Evolutionary conservation across 495 filamentous ascomycete genomes (phyloP).

Genomic region (Podospora didyma): DNA sequence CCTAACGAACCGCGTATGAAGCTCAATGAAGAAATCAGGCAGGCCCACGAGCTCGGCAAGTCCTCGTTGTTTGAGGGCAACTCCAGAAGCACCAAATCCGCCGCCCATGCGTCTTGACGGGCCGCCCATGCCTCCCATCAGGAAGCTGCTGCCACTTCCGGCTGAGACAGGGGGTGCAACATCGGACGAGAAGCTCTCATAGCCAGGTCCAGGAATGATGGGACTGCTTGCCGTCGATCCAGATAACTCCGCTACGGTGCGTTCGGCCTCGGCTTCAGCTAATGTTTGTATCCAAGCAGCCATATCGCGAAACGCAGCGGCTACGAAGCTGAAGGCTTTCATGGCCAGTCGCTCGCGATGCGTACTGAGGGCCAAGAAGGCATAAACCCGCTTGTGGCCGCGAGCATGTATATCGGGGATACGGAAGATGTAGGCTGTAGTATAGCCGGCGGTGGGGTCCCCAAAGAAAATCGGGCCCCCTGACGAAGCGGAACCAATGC

Average conservation of each 20-base stretch:
- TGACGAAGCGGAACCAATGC: conserved; percentile 37
- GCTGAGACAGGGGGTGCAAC: conserved; percentile 19
- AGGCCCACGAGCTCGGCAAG: conserved; percentile 82
- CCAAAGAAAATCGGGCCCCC: conserved; percentile 83
- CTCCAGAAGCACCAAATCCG: conserved; percentile 36
- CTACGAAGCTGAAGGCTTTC: conserved; percentile 70
- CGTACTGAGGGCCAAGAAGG: conserved; percentile 72
- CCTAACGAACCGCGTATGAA: conserved; percentile 76
- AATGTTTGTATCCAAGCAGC: conserved; percentile 65
- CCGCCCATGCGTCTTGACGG: conserved; percentile 34
- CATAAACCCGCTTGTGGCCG: conserved; percentile 80
- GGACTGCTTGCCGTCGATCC: conserved; percentile 34
- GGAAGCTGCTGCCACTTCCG: conserved; percentile 37
- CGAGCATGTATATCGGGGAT: conserved; percentile 85
- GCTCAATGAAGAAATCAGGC: conserved; percentile 81
- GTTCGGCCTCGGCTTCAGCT: conserved; percentile 58
- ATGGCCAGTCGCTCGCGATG: conserved; percentile 71
- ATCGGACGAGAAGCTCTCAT: conserved; percentile 24
- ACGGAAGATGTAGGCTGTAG: conserved; percentile 89
- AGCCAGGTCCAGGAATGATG: conserved; percentile 21
- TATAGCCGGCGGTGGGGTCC: conserved; percentile 76
- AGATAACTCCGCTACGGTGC: conserved; percentile 35
- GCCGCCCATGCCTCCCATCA: conserved; percentile 40
- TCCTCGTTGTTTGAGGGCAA: conserved; percentile 63
- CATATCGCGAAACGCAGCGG: conserved; percentile 70